Conservation (phyloP, 2,329 filamentous ascomycete species). For the Fusarium irregulare region DNA sequence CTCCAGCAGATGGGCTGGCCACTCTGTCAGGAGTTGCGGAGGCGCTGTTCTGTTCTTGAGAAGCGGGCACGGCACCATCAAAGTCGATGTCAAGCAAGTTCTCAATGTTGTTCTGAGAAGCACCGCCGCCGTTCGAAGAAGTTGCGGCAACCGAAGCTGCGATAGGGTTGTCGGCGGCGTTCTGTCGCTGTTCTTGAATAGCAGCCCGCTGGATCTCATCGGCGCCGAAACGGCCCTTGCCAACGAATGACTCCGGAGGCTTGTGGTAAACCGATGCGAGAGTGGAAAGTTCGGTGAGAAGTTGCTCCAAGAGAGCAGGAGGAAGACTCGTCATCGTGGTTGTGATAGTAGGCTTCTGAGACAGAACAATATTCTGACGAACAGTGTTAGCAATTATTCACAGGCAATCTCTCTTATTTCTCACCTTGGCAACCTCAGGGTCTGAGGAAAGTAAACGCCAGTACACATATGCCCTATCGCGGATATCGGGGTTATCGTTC, state of each 20-base stretch:
- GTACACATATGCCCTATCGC: constrained; percentile 97
- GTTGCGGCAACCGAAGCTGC: constrained; percentile 83
- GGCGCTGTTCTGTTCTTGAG: constrained; percentile 69
- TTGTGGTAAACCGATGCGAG: constrained; percentile 98
- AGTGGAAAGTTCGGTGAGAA: constrained; percentile 92
- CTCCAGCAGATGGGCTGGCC: constrained; percentile 67
- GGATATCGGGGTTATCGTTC: constrained; percentile 97
- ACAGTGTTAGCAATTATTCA: constrained; percentile 2
- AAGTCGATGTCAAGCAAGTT: constrained; percentile 97
- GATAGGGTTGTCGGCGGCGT: constrained; percentile 92
- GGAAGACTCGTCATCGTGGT: constrained; percentile 94
- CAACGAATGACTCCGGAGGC: constrained; percentile 96
- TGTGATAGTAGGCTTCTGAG: constrained; percentile 92
- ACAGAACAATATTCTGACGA: constrained; percentile 80
- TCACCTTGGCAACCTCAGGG: constrained; percentile 86
- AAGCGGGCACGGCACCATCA: constrained; percentile 92
- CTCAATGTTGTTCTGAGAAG: constrained; percentile 82
- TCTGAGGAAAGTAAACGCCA: constrained; percentile 96
- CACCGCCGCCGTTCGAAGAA: constrained; percentile 69
- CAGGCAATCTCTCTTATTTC: constrained; percentile 15
- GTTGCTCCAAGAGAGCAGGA: constrained; percentile 82
- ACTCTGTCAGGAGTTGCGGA: constrained; percentile 75
- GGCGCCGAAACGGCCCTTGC: constrained; percentile 91
- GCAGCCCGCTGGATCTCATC: constrained; percentile 95
- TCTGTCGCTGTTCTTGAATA: constrained; percentile 94